phyloP scores from a whole-genome alignment of 495 filamentous ascomycete species.

The Penicillium atrosanguineum region DNA sequence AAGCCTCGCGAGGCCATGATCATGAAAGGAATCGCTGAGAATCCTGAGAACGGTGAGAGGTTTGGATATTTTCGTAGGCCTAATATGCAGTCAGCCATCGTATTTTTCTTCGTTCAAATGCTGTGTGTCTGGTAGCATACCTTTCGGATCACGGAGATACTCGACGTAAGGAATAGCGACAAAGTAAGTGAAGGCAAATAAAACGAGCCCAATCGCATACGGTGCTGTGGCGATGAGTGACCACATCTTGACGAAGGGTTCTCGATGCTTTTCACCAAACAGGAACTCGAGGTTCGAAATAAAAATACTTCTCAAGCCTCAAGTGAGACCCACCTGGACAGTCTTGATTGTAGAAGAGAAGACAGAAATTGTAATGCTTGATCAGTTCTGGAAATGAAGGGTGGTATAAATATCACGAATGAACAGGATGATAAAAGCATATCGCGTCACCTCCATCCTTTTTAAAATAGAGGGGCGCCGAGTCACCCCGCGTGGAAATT shows the following conservation, averaged over 20 bases:
- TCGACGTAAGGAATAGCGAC: constrained; percentile 36
- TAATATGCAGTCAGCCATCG: constrained; percentile 9
- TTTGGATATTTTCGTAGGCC: constrained; percentile 52
- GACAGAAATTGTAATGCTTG: background rate
- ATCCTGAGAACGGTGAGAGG: constrained; percentile 39
- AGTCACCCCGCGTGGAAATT: constrained; percentile 2
- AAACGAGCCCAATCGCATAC: constrained; percentile 25
- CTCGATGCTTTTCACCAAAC: background rate
- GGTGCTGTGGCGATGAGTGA: constrained; percentile 25
- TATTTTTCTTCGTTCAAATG: no score
- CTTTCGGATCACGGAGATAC: constrained; percentile 48
- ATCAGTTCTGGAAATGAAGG: background rate
- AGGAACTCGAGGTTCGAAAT: no score
- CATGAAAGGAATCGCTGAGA: constrained; percentile 48
- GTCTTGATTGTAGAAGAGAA: background rate
- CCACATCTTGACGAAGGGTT: constrained; percentile 14
- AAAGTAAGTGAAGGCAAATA: constrained; percentile 37
- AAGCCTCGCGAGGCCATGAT: constrained; percentile 38
- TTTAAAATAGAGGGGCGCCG: background rate
- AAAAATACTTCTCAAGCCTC: no score
- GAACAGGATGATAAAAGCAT: background rate
- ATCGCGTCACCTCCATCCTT: background rate
- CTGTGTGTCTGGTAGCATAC: constrained; percentile 9
- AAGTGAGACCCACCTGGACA: background rate
- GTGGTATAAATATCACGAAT: constrained; percentile 14